phyloP scores from a whole-genome alignment of 2,329 filamentous ascomycete species.

The Keithomyces neogunnii region DNA sequence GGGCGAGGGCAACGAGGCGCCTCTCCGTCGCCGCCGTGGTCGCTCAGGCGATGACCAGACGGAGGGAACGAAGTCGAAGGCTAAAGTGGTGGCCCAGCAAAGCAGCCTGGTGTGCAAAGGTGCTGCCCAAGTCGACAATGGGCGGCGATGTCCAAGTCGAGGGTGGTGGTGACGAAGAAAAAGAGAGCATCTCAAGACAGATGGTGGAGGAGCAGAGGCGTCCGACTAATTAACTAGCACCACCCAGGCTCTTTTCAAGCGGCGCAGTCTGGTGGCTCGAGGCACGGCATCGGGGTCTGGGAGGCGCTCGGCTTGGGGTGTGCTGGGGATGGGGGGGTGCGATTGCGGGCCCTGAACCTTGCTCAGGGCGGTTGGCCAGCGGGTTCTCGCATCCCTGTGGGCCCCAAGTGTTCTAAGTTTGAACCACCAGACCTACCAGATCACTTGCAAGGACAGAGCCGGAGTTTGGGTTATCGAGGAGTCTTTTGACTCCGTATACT shows the following conservation, averaged over 20 bases:
- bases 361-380: background rate
- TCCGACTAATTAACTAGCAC: too few species aligned
- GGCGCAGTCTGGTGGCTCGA: too few species aligned
- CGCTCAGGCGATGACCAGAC: conserved; percentile 23
- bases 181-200: background rate
- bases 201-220: background rate
- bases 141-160: background rate
- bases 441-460: background rate
- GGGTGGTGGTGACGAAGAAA: background rate
- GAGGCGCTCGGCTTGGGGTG: too few species aligned
- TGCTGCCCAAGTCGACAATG: background rate
- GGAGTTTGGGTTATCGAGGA: background rate
- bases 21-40: conserved; percentile 26
- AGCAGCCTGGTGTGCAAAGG: conserved; percentile 6
- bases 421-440: background rate
- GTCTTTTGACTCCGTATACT: background rate
- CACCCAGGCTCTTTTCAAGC: too few species aligned
- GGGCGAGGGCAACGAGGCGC: conserved; percentile 19
- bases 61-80: conserved; percentile 19
- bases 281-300: too few species aligned
- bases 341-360: too few species aligned
- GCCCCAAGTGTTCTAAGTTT: background rate
- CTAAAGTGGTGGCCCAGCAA: conserved; percentile 11
- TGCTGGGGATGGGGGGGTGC: too few species aligned
- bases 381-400: background rate